Conservation (phyloP, 345 rosid genomes). For the Eucalyptus regnans region DNA sequence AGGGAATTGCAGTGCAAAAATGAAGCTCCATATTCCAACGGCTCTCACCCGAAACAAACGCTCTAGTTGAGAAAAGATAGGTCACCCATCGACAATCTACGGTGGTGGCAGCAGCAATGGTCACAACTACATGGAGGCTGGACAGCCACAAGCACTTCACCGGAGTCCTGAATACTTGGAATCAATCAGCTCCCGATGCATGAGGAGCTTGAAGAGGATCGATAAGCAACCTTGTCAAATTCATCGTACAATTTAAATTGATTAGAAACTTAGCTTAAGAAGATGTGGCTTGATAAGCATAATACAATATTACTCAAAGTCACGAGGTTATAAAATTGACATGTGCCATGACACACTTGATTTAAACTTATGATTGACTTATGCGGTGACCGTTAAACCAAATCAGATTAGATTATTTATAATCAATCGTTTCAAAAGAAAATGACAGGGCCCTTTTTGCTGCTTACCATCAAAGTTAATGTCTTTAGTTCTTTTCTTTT, state of each 20-base stretch:
- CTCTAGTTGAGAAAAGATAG: not conserved
- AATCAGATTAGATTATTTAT: no score
- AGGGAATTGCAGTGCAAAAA: not conserved
- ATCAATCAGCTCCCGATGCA: accelerated
- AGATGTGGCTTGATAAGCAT: not conserved
- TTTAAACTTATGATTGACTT: no score
- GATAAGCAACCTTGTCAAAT: no score
- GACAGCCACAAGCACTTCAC: not conserved
- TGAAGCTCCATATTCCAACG: not conserved
- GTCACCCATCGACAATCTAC: accelerated
- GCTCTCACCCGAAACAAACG: accelerated
- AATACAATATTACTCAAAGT: no score
- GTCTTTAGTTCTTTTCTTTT: not conserved
- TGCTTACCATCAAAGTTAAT: not conserved
- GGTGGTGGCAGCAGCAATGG: accelerated
- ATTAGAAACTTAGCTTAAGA: not conserved
- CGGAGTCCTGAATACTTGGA: no score
- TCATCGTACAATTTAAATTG: no score
- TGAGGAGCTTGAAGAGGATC: no score
- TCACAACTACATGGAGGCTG: not conserved
- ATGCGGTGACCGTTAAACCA: accelerated
- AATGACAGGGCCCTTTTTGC: no score
- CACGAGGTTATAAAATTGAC: not conserved
- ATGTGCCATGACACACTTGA: accelerated
- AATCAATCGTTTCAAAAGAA: not conserved